Evolutionary conservation across 2,329 filamentous ascomycete genomes (phyloP).

Genomic region (Sporothrix variecibatus): DNA sequence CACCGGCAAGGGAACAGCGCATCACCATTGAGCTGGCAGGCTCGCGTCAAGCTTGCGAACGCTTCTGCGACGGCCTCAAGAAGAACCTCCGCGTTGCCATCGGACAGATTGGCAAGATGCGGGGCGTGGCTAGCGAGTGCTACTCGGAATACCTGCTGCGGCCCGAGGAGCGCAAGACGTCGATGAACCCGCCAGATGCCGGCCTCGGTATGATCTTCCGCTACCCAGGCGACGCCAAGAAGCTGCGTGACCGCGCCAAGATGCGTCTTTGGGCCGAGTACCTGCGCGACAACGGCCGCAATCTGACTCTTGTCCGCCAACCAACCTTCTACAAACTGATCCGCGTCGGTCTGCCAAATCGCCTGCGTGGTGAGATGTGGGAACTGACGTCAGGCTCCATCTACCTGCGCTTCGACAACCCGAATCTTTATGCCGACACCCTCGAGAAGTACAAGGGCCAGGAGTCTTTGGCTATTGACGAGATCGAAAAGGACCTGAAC

Average conservation of each 20-base stretch:
- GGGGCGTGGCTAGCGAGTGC: conserved; percentile 76
- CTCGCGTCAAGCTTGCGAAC: conserved; percentile 83
- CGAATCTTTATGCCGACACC: conserved; percentile 80
- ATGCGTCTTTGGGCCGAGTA: conserved; percentile 98
- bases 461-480: conserved; percentile 93
- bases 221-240: conserved; percentile 93
- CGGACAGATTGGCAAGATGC: conserved; percentile 82
- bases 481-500: conserved; percentile 98
- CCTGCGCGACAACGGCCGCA: conserved; percentile 89
- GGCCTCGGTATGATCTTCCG: conserved; percentile 89
- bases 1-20: conserved; percentile 66
- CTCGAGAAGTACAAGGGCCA: conserved; percentile 79
- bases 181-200: conserved; percentile 76
- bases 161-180: conserved; percentile 63
- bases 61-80: conserved; percentile 95
- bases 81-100: conserved; percentile 84
- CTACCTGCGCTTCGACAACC: conserved; percentile 83
- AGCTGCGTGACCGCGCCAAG: conserved; percentile 91
- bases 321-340: conserved; percentile 98
- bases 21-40: conserved; percentile 91
- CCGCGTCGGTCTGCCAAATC: conserved; percentile 89
- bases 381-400: conserved; percentile 90
- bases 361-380: conserved; percentile 92
- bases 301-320: conserved; percentile 87
- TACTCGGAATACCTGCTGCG: conserved; percentile 85